Base-by-base conservation (phyloP, 129 eudicot species). In the Ambrosia artemisiifolia region DNA sequence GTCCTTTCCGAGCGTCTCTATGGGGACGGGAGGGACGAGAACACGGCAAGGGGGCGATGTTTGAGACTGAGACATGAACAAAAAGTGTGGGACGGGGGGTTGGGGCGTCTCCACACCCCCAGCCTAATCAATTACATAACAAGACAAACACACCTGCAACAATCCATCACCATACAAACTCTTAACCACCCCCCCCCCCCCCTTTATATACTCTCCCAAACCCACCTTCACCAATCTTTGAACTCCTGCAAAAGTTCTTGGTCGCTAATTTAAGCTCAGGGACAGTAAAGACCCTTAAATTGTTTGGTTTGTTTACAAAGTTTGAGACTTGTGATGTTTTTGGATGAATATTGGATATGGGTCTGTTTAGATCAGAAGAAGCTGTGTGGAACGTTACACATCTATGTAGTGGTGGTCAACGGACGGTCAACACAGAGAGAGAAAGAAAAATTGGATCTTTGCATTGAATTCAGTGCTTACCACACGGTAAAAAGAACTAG, bases 151-250 rank as follows among this genome's bases (percentile, higher is more conserved):
- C 18, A 7, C 57, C 57, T 51, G 57, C 57, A 17, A 51, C 2
- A 16, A 16, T 5, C 57, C 57, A 51, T 51, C 28, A 7, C 24
- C 57, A 19, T 16, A 17, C 10, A 76, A 74, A 49, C 56, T 55
- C 74, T 81, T 88, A 11, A 88, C 79, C 8, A 74, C n/a, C n/a
- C n/a, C n/a, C n/a, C n/a, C n/a, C n/a, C n/a, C n/a, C 72, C 6
- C 95, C 95, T 74, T 50, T 78, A 59, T 63, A 91, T 3, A 91
- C 97, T 66, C 83, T 77, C 38, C 97, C 97, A 64, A 84, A 91
- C 24, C 97, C 95, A 16, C 96, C 97, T 62, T 88, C 90, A 3
- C 97, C 92, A 2, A 91, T 80, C 73, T 80, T 91, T 6, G 84
- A 62, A 3, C 83, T 59, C 3, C 73, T 75, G 53, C 79, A 71